Evolutionary conservation across 495 filamentous ascomycete species (phyloP).

Genomic region (Physcia stellaris): DNA sequence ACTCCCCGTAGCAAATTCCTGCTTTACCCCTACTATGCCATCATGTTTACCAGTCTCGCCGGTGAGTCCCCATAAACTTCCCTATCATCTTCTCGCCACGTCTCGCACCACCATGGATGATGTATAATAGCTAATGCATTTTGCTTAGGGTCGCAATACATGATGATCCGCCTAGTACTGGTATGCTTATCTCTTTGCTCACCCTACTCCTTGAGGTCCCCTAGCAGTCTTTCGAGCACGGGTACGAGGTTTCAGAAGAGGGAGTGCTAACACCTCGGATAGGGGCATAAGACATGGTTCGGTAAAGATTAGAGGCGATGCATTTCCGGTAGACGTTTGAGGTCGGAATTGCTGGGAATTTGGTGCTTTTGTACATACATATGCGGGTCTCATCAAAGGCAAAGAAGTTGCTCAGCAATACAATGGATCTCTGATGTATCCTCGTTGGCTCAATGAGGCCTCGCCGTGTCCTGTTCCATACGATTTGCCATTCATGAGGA

Average conservation of each 20-base stretch:
- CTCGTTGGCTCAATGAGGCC: too few species aligned
- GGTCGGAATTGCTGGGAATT: too few species aligned
- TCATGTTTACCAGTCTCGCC: constrained; percentile 48
- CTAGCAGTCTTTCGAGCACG: background rate
- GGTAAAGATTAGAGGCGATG: constrained; percentile 40
- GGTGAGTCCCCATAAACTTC: constrained; percentile 32
- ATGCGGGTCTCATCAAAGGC: too few species aligned
- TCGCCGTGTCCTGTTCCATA: too few species aligned
- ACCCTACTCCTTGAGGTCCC: background rate
- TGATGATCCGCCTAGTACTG: constrained; percentile 37
- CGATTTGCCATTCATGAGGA: too few species aligned
- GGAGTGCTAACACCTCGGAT: constrained; percentile 16
- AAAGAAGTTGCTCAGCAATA: too few species aligned
- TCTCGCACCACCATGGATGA: background rate
- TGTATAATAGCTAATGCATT: constrained; percentile 8
- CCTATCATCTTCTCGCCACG: background rate
- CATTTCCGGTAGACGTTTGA: too few species aligned
- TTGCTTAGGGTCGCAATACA: constrained; percentile 30
- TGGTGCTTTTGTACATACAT: too few species aligned
- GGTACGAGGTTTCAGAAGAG: background rate
- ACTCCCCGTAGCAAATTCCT: constrained; percentile 50
- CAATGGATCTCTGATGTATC: too few species aligned
- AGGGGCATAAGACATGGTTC: constrained; percentile 87
- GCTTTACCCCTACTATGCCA: constrained; percentile 60
- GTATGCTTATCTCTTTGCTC: constrained; percentile 2